Percentiles rank a stretch among this genome's conserved stretches.
Evolutionary conservation across 2,329 filamentous ascomycete genomes (phyloP).

Genomic region (Aspergillus hiratsukae): DNA sequence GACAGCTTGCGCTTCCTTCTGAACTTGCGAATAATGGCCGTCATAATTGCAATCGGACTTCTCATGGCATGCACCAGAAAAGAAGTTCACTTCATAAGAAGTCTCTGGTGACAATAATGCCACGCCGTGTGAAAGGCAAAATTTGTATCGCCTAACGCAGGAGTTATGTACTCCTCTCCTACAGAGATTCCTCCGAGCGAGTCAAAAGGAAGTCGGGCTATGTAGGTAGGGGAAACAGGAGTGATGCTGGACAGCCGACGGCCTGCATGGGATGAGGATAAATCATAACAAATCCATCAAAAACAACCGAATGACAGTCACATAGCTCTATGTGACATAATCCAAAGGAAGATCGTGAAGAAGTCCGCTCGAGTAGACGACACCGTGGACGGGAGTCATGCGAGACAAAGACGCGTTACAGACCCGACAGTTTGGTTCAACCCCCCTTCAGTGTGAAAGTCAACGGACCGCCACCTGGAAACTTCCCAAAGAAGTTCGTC

Average conservation of each 20-base stretch:
- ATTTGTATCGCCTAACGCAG: neutral
- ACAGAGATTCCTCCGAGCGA: neutral
- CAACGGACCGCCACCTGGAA: slow-evolving; percentile 9
- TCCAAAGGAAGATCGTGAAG: slow-evolving; percentile 14
- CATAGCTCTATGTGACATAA: slow-evolving; percentile 15
- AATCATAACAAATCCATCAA: slow-evolving; percentile 17
- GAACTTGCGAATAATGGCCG: slow-evolving; percentile 28
- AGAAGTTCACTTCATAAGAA: neutral
- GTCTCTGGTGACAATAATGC: slow-evolving; percentile 10
- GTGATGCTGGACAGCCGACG: slow-evolving; percentile 4
- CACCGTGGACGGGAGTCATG: slow-evolving; percentile 6
- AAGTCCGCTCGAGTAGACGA: slow-evolving; percentile 6
- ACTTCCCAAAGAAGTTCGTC: slow-evolving; percentile 6
- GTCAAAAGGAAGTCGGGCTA: neutral
- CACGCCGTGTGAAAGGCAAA: neutral
- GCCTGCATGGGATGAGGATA: slow-evolving; percentile 20
- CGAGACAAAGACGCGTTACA: slow-evolving; percentile 13
- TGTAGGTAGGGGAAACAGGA: slow-evolving; percentile 1
- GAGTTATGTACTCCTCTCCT: neutral
- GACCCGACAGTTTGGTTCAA: slow-evolving; percentile 28
- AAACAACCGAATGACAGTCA: slow-evolving; percentile 13
- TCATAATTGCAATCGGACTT: slow-evolving; percentile 24
- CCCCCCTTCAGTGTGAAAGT: slow-evolving; percentile 20
- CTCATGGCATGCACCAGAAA: slow-evolving; percentile 20
- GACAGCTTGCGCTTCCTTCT: slow-evolving; percentile 32